Evolutionary conservation across 495 filamentous ascomycete genomes (phyloP), one percentile per base, ranked within the genome.

Genomic region (Penicillium fimorum): DNA sequence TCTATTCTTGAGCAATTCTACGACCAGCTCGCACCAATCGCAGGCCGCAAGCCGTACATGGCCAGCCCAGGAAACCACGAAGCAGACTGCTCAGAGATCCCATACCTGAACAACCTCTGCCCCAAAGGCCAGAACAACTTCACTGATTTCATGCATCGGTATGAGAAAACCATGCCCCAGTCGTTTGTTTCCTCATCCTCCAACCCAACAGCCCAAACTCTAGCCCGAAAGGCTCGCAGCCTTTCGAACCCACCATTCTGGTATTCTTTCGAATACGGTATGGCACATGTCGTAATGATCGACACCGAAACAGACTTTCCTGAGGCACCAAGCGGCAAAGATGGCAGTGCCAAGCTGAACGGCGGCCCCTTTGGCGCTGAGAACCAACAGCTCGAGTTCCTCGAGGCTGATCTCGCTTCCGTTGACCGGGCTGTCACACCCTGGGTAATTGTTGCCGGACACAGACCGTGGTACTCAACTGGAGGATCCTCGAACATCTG

Each of bases 181-280:
- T 68, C 73, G 0, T 82, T 82, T 55, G 45, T 68, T 0, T 82
- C 79, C 0, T 70, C 66, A 0, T 81, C 80, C 1, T 62, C 70
- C 12, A 82, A 79, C 70, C 59, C 61, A 13, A 71, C 71, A 2
- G 81, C 81, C 0, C 71, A 71, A 25, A 51, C 71, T 15, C 68
- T 72, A 35, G 82, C 82, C 15, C 70, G 72, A 45, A 70, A 75
- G 57, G 83, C 83, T 3, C 62, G 69, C 5, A 41, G 55, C 25
- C 74, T 83, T 4, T 70, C 83, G 4, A 78, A 81, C 29, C 83
- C 83, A 2, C 83, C 83, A 1, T 85, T 85, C 70, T 85, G 82
- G 82, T 85, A 83, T 66, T 84, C 81, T 0, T 85, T 85, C 65
- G 82, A 85, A 47, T 83, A 84, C 69, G 82, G 82, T 58, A 79